A percentile compares a stretch with the other conserved stretches of the same genome.
Evolutionary conservation across 768 basidiomycete genomes (phyloP).

Genomic region (Amanita thiersii): DNA sequence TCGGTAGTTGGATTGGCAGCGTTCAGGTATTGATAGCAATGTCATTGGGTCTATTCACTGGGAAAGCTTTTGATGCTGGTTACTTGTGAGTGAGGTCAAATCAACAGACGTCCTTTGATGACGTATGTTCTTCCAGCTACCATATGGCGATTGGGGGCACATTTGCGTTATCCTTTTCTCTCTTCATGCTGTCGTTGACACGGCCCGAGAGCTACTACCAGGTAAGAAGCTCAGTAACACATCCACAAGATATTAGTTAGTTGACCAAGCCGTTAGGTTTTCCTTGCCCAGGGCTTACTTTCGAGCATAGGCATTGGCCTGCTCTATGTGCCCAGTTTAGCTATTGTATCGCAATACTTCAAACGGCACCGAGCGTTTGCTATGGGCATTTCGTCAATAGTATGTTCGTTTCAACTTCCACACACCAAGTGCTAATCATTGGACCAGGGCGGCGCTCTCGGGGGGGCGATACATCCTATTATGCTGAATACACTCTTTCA

Average conservation of each 20-base stretch:
- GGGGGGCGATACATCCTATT: constrained; percentile 54
- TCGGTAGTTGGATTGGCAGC: constrained; percentile 37
- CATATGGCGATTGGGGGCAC: constrained; percentile 36
- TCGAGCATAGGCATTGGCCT: constrained; percentile 44
- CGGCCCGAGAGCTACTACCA: constrained; percentile 32
- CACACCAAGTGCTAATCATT: neutral
- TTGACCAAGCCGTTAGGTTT: constrained; percentile 23
- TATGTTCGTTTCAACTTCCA: constrained; percentile 5
- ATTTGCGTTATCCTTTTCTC: constrained; percentile 32
- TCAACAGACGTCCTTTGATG: no score
- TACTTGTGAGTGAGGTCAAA: constrained; percentile 48
- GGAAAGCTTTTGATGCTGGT: constrained; percentile 43
- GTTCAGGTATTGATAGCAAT: constrained; percentile 39
- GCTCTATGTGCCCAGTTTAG: constrained; percentile 38
- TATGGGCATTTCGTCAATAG: constrained; percentile 26
- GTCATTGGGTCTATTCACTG: constrained; percentile 34
- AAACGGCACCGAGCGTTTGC: constrained; percentile 24
- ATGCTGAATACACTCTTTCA: constrained; percentile 50
- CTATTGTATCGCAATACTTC: constrained; percentile 29
- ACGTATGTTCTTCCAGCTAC: constrained; percentile 26
- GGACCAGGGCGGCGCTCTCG: constrained; percentile 41
- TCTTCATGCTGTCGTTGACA: constrained; percentile 39
- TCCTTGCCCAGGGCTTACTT: constrained; percentile 38
- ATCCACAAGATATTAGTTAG: constrained; percentile 7
- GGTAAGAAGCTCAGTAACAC: constrained; percentile 15